Percentiles rank a stretch among this genome's conserved stretches.
phyloP scores from a whole-genome alignment of 2,329 filamentous ascomycete genomes.

The Penicillium italicum region DNA sequence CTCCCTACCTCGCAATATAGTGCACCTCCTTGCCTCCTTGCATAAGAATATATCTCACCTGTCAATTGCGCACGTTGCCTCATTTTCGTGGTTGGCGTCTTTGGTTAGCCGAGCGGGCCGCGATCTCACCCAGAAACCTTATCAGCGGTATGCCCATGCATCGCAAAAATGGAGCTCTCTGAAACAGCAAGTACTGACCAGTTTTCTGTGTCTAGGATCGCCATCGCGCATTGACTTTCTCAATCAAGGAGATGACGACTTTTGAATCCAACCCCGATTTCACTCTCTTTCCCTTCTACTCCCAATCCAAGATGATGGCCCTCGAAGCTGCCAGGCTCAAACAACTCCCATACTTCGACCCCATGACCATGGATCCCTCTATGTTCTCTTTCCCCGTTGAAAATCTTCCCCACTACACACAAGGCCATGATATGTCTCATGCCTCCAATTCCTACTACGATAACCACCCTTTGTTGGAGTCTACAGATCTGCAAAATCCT shows the following conservation, averaged over 20 bases:
- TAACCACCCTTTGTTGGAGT: slow-evolving; percentile 26
- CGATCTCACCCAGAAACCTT: slow-evolving; percentile 20
- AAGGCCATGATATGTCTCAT: slow-evolving; percentile 19
- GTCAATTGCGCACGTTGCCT: slow-evolving; percentile 19
- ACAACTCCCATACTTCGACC: slow-evolving; percentile 29
- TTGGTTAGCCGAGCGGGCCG: slow-evolving; percentile 23
- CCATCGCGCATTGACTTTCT: background rate
- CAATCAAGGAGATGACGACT: slow-evolving; percentile 8
- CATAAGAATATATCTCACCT: background rate
- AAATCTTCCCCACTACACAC: slow-evolving; percentile 22
- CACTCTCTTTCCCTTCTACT: slow-evolving; percentile 9
- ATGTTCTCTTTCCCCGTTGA: slow-evolving; percentile 32
- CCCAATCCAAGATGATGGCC: slow-evolving; percentile 31
- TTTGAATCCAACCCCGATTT: slow-evolving; percentile 13
- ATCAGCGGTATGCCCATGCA: slow-evolving; percentile 17
- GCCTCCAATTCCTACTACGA: slow-evolving; percentile 31
- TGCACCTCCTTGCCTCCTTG: slow-evolving; percentile 4
- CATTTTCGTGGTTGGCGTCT: slow-evolving; percentile 15
- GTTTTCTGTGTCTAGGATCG: background rate
- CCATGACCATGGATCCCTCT: slow-evolving; percentile 34
- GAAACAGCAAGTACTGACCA: background rate
- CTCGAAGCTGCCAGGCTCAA: slow-evolving; percentile 31
- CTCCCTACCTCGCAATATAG: slow-evolving; percentile 7
- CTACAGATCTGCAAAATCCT: slow-evolving; percentile 26
- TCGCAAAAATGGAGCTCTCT: background rate